These are phyloP conservation scores for Amphicarpaea edgeworthii DNA, from an alignment of 306 rosid genomes.

Conservation along the genomic window DNA sequence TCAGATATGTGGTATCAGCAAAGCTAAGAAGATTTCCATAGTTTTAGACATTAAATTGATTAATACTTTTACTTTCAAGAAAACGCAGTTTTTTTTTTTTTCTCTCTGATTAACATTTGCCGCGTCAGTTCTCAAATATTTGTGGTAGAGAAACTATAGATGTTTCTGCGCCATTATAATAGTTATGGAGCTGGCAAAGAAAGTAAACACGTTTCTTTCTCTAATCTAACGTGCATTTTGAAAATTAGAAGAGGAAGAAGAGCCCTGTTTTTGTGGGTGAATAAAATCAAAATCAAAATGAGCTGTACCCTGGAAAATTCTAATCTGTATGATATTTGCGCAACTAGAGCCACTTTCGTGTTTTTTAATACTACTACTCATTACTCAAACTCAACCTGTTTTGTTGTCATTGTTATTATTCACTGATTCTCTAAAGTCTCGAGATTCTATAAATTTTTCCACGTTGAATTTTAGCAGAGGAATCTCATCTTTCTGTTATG, in stretches of 20 bases:
- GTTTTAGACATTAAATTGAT: background rate
- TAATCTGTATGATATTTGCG: background rate
- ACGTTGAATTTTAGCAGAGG: slow-evolving; percentile 37
- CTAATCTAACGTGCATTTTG: background rate
- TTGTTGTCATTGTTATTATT: background rate
- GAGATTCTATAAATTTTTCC: slow-evolving; percentile 8
- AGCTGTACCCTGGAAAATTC: background rate
- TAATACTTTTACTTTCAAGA: background rate
- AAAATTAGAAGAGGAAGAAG: background rate
- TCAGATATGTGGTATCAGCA: background rate
- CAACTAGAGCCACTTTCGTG: slow-evolving; percentile 6
- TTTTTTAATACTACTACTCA: background rate
- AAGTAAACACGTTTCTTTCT: background rate
- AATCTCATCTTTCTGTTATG: slow-evolving; percentile 39
- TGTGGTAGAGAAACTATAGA: background rate
- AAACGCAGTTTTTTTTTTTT: background rate
- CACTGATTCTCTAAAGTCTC: background rate
- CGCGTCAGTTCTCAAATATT: background rate
- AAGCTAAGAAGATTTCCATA: no score
- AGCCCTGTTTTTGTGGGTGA: background rate
- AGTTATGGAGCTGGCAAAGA: background rate
- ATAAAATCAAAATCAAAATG: background rate
- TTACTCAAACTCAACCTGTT: background rate
- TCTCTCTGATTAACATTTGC: background rate
- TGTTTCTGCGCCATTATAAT: background rate